phyloP scores from a whole-genome alignment of 768 basidiomycete species.

The Serendipita sp. region DNA sequence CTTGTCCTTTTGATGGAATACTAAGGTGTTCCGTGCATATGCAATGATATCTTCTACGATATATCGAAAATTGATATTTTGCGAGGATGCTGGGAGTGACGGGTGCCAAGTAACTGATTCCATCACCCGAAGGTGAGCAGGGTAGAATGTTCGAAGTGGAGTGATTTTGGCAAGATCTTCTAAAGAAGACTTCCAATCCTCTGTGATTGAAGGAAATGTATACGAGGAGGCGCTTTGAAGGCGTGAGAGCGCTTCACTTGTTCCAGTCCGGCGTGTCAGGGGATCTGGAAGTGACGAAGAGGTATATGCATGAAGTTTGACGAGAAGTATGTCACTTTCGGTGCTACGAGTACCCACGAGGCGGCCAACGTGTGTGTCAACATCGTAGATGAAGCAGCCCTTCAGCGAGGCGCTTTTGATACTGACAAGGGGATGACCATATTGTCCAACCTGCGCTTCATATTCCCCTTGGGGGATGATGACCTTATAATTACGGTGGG shows the following conservation, averaged over 20 bases:
- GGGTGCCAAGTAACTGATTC: conserved; percentile 23
- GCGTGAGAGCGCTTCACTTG: conserved; percentile 27
- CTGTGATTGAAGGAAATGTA: conserved; percentile 25
- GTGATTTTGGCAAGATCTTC: conserved; percentile 20
- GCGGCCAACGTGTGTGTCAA: conserved; percentile 20
- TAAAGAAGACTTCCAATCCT: conserved; percentile 20
- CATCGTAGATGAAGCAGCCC: conserved; percentile 12
- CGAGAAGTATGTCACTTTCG: conserved; percentile 20
- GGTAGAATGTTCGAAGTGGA: conserved; percentile 25
- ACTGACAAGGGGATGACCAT: conserved; percentile 2
- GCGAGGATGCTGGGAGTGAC: conserved; percentile 14
- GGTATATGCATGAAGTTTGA: conserved; percentile 31
- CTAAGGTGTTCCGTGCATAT: no score
- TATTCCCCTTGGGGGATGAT: conserved; percentile 14
- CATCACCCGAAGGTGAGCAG: conserved; percentile 23
- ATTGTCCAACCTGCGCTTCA: neutral
- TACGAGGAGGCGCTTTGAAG: conserved; percentile 23
- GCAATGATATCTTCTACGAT: conserved; percentile 18
- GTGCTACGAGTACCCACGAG: conserved; percentile 17
- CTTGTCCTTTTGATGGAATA: neutral
- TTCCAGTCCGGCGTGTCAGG: conserved; percentile 27
- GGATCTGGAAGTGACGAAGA: conserved; percentile 29
- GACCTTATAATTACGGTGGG: conserved; percentile 9
- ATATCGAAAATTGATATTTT: conserved; percentile 19
- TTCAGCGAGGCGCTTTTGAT: conserved; percentile 14